Evolutionary conservation across 148 eudicot species (phyloP), one percentile per base, ranked within the genome.

Genomic region (Arctostaphylos glauca): DNA sequence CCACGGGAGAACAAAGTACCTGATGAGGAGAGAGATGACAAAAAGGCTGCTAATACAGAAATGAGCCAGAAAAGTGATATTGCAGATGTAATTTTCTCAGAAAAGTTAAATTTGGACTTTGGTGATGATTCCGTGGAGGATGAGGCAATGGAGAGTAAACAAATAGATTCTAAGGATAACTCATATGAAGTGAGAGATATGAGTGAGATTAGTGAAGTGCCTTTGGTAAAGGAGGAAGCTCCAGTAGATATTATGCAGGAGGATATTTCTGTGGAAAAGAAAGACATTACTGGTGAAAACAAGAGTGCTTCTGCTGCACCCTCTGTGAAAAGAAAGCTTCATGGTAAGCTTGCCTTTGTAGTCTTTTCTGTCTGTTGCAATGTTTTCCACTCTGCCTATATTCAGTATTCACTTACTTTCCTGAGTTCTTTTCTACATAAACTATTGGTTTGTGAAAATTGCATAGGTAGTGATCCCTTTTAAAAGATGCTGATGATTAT

Each of bases 61-160:
- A 84, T 85, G 84, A 84, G 84, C 91, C 90, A 84, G 88, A 94
- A 90, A 86, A 89, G 84, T 85, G 87, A 86, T 88, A 87, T 84
- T 88, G 91, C 87, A 77, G 94, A 93, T 89, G 83, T 85, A 77
- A 93, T 86, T 83, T 92, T 90, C 75, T 82, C 92, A 48, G 96
- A 94, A 83, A 93, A 93, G 78, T 82, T 94, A 86, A 93, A 88
- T 83, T 87, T 94, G 87, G 98, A 94, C 86, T 93, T 94, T 85
- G 92, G 93, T 83, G 98, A 93, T 85, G 98, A 92, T 87, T 93
- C 94, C 78, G 87, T 92, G 94, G 95, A 92, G 79, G 95, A 93
- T 81, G 94, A 93, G 86, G 87, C 87, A 43, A 71, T 86, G 82
- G 96, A 91, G 84, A 89, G 89, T 86, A 96, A 96, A 84, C 98